Evolutionary conservation across 148 eudicot genomes (phyloP), one percentile per base, ranked within the genome.

Genomic region (Euryodendron excelsum): DNA sequence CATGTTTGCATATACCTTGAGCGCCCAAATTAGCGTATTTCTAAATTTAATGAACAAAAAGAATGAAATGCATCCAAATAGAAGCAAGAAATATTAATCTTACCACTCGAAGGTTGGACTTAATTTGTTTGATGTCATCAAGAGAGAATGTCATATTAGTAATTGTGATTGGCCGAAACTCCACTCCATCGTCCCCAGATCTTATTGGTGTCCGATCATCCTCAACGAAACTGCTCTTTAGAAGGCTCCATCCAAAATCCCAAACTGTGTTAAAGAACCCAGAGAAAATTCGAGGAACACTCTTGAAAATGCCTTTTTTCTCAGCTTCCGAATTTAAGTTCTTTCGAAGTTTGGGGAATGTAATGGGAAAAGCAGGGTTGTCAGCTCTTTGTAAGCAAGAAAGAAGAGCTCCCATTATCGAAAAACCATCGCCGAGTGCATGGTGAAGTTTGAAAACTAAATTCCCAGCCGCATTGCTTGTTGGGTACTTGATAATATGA

Each of bases 371-470:
- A 1, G 87, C 80, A 13, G 98, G 97, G 47, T 91, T 33, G 41
- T 94, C 97, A 3, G 92, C 90, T 81, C 97, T 70, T 67, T 89
- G 85, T 55, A 94, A 69, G 79, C 95, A 92, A 23, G 98, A 94
- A 37, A 94, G 93, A 41, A 94, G 97, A 17, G 97, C 95, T 0
- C 98, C 97, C 98, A 94, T 94, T 0, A 94, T 65, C 10, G 97
- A 92, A 77, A 82, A 94, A 4, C 98, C 98, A 37, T 94, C 95
- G 0, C 98, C 98, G 3, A 92, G 83, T 3, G 95, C 88, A 70
- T 94, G 98, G 74, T 94, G 98, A 44, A 94, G 91, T 87, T 92
- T 94, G 80, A 94, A 89, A 25, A 92, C 77, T 1, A 91, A 14
- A 31, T 75, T 70, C 21, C 94, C 97, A 1, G 92, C 87, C 21